phyloP scores from a whole-genome alignment of 177 flowering plant genomes.

The Telopea speciosissima region DNA sequence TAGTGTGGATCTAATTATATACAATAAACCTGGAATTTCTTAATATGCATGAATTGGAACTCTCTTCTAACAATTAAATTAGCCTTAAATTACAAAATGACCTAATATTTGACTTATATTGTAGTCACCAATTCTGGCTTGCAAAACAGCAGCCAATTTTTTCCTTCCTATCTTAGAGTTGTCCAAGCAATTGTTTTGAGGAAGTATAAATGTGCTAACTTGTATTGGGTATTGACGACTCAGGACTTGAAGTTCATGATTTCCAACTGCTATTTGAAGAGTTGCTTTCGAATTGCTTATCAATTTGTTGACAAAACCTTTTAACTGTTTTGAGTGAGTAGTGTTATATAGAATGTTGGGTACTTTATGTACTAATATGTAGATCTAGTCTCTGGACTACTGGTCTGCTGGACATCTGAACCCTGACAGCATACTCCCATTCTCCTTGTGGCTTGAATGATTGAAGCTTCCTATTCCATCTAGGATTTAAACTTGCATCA shows the following conservation, averaged over 20 bases:
- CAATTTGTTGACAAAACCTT: neutral
- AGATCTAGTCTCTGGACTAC: neutral
- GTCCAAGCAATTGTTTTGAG: no score
- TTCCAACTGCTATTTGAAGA: no score
- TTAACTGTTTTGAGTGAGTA: no score
- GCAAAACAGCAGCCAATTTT: neutral
- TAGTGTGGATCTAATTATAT: neutral
- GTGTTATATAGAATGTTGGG: neutral
- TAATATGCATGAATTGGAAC: neutral
- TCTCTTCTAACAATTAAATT: neutral
- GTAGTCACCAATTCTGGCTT: neutral
- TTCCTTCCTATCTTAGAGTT: no score
- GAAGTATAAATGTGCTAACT: no score
- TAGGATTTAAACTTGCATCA: neutral
- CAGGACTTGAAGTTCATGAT: no score
- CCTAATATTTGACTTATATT: neutral
- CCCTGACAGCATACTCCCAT: neutral
- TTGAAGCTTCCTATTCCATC: neutral
- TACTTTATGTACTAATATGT: no score
- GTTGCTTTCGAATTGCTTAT: neutral
- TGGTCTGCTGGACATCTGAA: no score
- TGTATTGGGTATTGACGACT: no score
- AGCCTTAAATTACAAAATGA: neutral
- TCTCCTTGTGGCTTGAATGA: neutral
- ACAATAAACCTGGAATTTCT: neutral